Percentiles rank a stretch among this genome's conserved stretches.
These are phyloP conservation scores for Lycium barbarum DNA, from an alignment of 257 asterid species.

Conservation along the genomic window DNA sequence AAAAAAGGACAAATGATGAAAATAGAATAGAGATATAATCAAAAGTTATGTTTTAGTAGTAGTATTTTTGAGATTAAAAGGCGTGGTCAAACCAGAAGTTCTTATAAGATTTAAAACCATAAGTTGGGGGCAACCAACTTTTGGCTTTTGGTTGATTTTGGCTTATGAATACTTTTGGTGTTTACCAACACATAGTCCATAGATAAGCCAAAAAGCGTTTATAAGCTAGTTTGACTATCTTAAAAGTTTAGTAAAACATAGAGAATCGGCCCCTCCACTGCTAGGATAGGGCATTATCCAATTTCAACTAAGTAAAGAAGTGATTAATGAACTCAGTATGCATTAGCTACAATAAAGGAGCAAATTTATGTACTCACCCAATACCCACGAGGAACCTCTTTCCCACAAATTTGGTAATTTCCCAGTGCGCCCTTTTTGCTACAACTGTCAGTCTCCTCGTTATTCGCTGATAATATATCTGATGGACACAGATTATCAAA, in stretches of 20 bases:
- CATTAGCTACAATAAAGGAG: not conserved
- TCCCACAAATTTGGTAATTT: slow-evolving; percentile 79
- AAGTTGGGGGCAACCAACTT: not conserved
- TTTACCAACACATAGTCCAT: not conserved
- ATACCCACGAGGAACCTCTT: slow-evolving; percentile 93
- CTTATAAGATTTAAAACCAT: not conserved
- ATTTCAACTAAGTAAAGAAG: slow-evolving; percentile 19
- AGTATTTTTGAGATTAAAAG: not conserved
- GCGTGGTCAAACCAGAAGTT: not conserved
- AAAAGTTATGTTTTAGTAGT: not conserved
- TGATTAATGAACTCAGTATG: not conserved
- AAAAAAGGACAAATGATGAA: not conserved
- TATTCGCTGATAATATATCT: slow-evolving; percentile 37
- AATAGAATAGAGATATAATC: not conserved
- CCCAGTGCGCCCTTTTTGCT: slow-evolving; percentile 47
- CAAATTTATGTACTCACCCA: slow-evolving; percentile 66
- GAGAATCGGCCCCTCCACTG: not conserved
- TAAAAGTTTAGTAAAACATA: not conserved
- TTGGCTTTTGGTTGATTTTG: not conserved
- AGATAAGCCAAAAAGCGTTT: not conserved
- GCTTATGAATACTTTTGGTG: not conserved
- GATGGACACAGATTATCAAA: slow-evolving; percentile 65
- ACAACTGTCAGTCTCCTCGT: slow-evolving; percentile 46
- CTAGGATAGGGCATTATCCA: not conserved
- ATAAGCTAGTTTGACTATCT: not conserved